A percentile compares a stretch with the other conserved stretches of the same genome.
Evolutionary conservation across 164 flowering plant genomes (phyloP).

Genomic region (Vitis cinerea): DNA sequence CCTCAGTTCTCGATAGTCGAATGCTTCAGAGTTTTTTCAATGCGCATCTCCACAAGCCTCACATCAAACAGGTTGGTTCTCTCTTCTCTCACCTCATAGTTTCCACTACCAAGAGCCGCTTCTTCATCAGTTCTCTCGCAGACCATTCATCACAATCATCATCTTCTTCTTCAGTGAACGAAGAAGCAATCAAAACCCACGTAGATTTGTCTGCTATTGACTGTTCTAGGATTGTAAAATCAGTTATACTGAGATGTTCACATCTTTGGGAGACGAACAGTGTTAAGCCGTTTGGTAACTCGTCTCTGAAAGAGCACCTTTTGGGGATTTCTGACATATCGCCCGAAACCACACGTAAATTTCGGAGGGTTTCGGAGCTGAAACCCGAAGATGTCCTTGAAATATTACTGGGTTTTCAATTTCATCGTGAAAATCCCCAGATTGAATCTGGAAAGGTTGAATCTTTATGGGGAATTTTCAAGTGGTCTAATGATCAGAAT

Average conservation of each 20-base stretch:
- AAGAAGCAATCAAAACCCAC: conserved; percentile 18
- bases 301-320: conserved; percentile 43
- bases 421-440: conserved; percentile 19
- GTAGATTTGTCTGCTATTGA: conserved; percentile 13
- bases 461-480: conserved; percentile 68
- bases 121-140: conserved; percentile 8
- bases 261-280: conserved; percentile 31
- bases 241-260: conserved; percentile 40
- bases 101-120: background rate
- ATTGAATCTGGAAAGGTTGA: conserved; percentile 44
- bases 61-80: conserved; percentile 18
- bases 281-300: conserved; percentile 17
- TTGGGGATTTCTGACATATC: conserved; percentile 41
- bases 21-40: conserved; percentile 15
- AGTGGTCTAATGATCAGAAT: conserved; percentile 45
- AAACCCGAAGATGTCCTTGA: conserved; percentile 63
- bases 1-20: conserved; percentile 1
- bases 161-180: background rate
- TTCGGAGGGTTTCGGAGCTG: conserved; percentile 47
- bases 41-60: conserved; percentile 6
- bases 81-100: conserved; percentile 8
- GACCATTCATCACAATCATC: conserved; percentile 5
- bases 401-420: conserved; percentile 52
- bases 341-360: conserved; percentile 54
- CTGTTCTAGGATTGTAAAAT: conserved; percentile 31